phyloP scores from a whole-genome alignment of 1,284 basidiomycete species.

The Veloporphyrellus conicus region DNA sequence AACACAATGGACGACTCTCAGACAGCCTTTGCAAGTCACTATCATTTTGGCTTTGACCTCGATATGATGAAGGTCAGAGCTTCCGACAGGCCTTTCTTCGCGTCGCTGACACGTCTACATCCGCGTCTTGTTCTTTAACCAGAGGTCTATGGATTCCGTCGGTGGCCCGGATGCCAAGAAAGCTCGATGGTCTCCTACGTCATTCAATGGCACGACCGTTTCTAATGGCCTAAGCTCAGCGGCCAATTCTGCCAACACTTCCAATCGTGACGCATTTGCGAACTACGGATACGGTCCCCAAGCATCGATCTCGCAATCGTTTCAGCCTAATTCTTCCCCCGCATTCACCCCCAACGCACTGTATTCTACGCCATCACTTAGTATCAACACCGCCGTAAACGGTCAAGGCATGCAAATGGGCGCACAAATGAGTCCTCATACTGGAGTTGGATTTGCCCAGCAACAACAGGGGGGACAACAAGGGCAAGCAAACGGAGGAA shows the following conservation, averaged over 20 bases:
- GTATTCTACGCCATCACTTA: constrained; percentile 67
- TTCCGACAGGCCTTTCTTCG: neutral
- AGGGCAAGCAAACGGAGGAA: constrained; percentile 37
- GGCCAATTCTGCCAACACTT: constrained; percentile 36
- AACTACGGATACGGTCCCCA: constrained; percentile 81
- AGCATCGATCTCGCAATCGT: constrained; percentile 54
- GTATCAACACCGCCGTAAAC: constrained; percentile 59
- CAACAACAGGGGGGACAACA: constrained; percentile 42
- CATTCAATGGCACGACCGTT: constrained; percentile 43
- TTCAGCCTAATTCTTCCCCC: constrained; percentile 43
- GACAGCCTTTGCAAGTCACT: constrained; percentile 62
- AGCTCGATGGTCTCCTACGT: constrained; percentile 76
- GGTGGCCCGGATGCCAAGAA: constrained; percentile 82
- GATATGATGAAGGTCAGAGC: constrained; percentile 79
- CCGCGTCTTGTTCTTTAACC: constrained; percentile 1
- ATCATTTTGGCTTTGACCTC: constrained; percentile 70
- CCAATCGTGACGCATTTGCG: constrained; percentile 64
- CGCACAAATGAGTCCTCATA: constrained; percentile 63
- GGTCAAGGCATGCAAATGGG: constrained; percentile 43
- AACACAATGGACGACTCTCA: constrained; percentile 67
- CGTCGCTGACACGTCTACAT: constrained; percentile 5
- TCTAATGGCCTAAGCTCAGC: constrained; percentile 31
- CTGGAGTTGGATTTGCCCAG: constrained; percentile 42
- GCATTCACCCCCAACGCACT: constrained; percentile 46
- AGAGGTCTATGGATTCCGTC: constrained; percentile 76